phyloP scores from a whole-genome alignment of 2,329 filamentous ascomycete genomes.

The Mycosphaerella sp. region DNA sequence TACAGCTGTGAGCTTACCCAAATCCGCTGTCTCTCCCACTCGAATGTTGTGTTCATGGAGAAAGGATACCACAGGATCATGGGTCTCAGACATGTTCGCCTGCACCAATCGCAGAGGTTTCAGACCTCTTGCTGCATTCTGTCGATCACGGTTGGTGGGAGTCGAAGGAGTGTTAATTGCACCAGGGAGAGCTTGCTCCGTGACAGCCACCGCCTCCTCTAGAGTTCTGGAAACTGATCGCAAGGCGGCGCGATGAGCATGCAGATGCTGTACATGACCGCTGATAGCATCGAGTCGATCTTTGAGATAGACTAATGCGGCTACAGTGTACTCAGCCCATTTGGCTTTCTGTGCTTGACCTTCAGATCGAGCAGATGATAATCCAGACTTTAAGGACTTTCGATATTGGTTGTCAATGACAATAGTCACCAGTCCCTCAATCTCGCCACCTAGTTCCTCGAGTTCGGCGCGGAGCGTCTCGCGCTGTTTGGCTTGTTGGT shows the following conservation, averaged over 20 bases:
- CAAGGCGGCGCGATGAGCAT: constrained; percentile 26
- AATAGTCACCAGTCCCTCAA: constrained; percentile 65
- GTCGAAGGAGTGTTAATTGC: constrained; percentile 20
- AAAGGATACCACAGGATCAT: constrained; percentile 28
- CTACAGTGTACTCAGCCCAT: constrained; percentile 41
- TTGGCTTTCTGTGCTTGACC: constrained; percentile 33
- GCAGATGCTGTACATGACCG: constrained; percentile 27
- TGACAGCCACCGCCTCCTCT: constrained; percentile 14
- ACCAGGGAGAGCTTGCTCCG: constrained; percentile 9
- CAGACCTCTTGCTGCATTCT: constrained; percentile 21
- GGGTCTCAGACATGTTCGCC: constrained; percentile 28
- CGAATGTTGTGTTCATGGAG: constrained; percentile 30
- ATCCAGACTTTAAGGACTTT: constrained; percentile 50
- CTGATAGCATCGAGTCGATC: constrained; percentile 28
- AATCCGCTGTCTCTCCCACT: constrained; percentile 15
- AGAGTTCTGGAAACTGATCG: constrained; percentile 23
- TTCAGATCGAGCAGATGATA: constrained; percentile 35
- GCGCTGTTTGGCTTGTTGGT: constrained; percentile 22
- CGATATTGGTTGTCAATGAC: constrained; percentile 62
- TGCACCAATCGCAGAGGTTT: constrained; percentile 32
- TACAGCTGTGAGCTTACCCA: constrained; percentile 18
- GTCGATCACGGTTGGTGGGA: constrained; percentile 25
- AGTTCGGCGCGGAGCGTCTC: constrained; percentile 57
- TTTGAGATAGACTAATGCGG: constrained; percentile 40
- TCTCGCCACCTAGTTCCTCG: constrained; percentile 63